Evolutionary conservation across 2,329 filamentous ascomycete species (phyloP).

Genomic region (Penicillium sp.): DNA sequence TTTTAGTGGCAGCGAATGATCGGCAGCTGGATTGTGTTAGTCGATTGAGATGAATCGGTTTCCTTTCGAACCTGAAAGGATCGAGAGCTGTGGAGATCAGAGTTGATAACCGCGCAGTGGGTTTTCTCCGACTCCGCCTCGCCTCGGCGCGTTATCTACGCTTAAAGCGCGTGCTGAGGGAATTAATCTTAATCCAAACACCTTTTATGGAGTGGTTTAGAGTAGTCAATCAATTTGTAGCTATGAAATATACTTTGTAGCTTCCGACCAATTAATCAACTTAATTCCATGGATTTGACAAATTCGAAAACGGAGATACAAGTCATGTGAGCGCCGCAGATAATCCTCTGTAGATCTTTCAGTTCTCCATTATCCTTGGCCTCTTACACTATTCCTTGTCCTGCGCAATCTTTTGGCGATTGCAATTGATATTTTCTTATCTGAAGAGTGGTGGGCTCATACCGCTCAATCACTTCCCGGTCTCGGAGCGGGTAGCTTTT

Average conservation of each 20-base stretch:
- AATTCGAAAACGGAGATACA: neutral
- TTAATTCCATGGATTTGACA: neutral
- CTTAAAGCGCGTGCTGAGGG: neutral
- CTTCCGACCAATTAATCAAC: neutral
- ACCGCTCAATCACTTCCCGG: conserved; percentile 9
- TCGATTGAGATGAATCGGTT: neutral
- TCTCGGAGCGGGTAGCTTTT: conserved; percentile 23
- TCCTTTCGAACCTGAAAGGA: neutral
- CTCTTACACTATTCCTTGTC: neutral
- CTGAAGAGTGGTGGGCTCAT: conserved; percentile 1
- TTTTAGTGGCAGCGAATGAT: conserved; percentile 1
- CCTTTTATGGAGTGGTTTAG: neutral
- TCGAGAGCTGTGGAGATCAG: neutral
- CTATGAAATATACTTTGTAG: neutral
- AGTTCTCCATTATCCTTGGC: neutral
- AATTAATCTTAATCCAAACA: neutral
- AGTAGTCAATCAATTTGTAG: neutral
- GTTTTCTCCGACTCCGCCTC: conserved; percentile 7
- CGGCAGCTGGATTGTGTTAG: conserved; percentile 5
- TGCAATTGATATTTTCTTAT: neutral
- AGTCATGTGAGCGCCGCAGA: conserved; percentile 4
- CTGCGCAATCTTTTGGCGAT: neutral
- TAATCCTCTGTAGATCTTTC: neutral
- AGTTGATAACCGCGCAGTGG: conserved; percentile 3
- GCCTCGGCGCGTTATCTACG: neutral